Base-by-base conservation (phyloP, 352 stramenopile species). In the Phytophthora pinifolia region DNA sequence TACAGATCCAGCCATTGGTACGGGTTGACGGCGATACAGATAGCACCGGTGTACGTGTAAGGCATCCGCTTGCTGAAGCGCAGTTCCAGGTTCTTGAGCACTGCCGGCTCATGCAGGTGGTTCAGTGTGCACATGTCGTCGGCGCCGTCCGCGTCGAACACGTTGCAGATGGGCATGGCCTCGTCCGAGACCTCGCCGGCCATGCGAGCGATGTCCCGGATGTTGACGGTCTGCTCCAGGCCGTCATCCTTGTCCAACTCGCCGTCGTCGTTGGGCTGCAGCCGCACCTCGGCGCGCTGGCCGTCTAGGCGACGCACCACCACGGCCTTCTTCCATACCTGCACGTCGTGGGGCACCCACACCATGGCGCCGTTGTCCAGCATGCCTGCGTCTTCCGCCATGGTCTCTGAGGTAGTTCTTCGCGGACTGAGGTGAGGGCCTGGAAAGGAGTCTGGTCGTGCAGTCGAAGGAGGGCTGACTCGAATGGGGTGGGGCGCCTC, bases 1-100 rank as follows among this genome's bases (percentile, higher is more conserved):
- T 90, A 92, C 31, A 92, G 66, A 54, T 88, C 78, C 30, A 92
- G 76, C 78, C 78, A 92, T 55, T 90, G 77, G 67, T 88, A 91
- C 35, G 78, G 80, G 62, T 92, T 90, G 42, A 93, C 83, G 29
- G 76, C 81, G 38, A 90, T 89, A 54, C 76, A 88, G 46, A 93
- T 91, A 18, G 87, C 75, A 14, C 80, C 80, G 5, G 83, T 89
- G 69, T 92, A 92, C 35, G 78, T 92, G 67, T 92, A 90, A 1
- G 83, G 79, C 65, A 89, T 77, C 37, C 80, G 68, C 58, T 83
- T 74, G 15, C 58, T 65, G 54, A 89, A 90, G 17, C 83, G 83
- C 9, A 89, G 62, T 45, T 89, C 66, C 9, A 93, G 49, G 67
- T 91, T 91, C 62, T 88, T 83, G 30, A 91, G 62, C 49, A 93